Evolutionary conservation across 768 basidiomycete genomes (phyloP).

Genomic region (Goffeauzyma gilvescens): DNA sequence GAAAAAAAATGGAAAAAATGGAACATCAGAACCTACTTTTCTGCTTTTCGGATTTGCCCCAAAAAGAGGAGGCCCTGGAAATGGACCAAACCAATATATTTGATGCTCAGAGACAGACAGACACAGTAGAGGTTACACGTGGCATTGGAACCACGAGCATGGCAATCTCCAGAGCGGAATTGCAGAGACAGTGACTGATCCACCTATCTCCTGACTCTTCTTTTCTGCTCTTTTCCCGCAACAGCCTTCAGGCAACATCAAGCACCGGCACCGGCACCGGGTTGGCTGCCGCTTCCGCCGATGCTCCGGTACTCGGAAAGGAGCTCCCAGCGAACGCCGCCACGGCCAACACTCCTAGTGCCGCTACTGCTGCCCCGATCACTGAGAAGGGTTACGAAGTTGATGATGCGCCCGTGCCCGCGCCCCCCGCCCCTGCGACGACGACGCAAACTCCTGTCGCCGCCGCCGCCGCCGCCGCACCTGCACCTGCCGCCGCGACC

Average conservation of each 20-base stretch:
- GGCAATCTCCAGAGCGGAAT: slow-evolving; percentile 1
- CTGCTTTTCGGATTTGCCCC: no score
- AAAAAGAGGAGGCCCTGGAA: no score
- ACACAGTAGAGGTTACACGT: no score
- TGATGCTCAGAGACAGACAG: no score
- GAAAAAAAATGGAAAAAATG: no score
- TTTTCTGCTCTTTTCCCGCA: background rate
- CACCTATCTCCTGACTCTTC: no score
- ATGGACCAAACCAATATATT: no score
- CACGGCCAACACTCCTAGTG: background rate
- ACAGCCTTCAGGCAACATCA: no score
- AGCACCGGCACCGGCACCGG: background rate
- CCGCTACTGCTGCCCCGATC: background rate
- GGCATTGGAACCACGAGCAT: background rate
- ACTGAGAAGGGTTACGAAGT: slow-evolving; percentile 1
- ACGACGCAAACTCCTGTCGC: slow-evolving; percentile 18
- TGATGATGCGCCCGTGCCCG: background rate
- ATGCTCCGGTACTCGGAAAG: slow-evolving; percentile 3
- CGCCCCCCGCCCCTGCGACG: slow-evolving; percentile 3
- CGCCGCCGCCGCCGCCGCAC: slow-evolving; percentile 8
- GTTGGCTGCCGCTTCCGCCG: background rate
- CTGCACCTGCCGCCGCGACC: background rate
- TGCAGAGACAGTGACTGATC: no score
- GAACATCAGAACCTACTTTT: no score
- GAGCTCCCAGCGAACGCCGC: background rate